Percentiles rank a stretch among this genome's conserved stretches.
These are phyloP conservation scores for Saccharomycopsis babjevae DNA, from an alignment of 805 yeast species.

Conservation along the genomic window DNA sequence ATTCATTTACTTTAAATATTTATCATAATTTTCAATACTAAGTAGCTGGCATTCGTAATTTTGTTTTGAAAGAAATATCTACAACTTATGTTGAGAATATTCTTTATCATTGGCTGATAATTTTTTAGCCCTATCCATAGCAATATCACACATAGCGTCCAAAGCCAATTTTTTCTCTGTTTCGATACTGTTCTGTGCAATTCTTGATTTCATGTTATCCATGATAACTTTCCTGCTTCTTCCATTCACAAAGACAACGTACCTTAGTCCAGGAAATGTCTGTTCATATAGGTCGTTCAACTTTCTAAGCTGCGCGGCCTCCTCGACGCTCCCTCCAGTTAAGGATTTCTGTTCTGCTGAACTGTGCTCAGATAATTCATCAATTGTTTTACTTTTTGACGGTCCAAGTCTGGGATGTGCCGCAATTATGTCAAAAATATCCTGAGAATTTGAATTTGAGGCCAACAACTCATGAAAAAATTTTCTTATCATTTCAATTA, in stretches of 20 bases:
- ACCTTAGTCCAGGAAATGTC: conserved; percentile 60
- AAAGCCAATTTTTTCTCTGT: conserved; percentile 59
- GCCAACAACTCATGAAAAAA: conserved; percentile 21
- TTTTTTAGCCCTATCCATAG: conserved; percentile 62
- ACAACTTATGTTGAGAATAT: background rate
- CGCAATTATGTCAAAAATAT: conserved; percentile 50
- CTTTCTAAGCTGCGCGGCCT: conserved; percentile 37
- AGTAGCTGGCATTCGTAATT: no score
- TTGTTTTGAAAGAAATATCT: no score
- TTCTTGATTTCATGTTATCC: conserved; percentile 49
- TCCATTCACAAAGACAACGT: conserved; percentile 86
- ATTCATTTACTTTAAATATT: background rate
- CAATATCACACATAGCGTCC: conserved; percentile 88
- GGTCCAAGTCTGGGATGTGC: conserved; percentile 85
- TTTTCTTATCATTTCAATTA: conserved; percentile 38
- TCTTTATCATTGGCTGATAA: conserved; percentile 21
- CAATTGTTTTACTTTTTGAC: background rate
- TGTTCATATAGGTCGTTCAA: conserved; percentile 57
- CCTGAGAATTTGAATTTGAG: conserved; percentile 19
- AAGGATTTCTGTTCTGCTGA: conserved; percentile 61
- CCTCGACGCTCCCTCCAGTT: conserved; percentile 34
- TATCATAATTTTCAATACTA: background rate
- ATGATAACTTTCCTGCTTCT: conserved; percentile 57
- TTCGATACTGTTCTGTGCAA: conserved; percentile 41
- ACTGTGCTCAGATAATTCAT: conserved; percentile 53